Base-by-base conservation (phyloP, 2,329 filamentous ascomycete species). In the Rhytidhysteron rufulum region DNA sequence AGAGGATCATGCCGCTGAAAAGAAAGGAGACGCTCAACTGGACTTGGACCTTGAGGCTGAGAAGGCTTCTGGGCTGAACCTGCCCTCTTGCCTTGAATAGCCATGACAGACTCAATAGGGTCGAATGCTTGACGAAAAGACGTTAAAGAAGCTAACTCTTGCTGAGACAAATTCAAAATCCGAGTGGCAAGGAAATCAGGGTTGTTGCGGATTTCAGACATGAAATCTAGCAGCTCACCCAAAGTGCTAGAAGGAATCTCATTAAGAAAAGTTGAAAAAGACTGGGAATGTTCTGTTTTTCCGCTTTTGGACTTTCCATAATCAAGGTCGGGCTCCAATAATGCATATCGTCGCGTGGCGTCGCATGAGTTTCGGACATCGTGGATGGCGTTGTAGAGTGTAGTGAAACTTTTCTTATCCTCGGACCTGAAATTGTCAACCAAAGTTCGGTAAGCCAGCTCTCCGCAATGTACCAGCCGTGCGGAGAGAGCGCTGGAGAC, bases 1-100 rank as follows among this genome's bases (percentile, higher is more conserved):
- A 96, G 73, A 8, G 89, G 85, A 62, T 95, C 88, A 58, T 90
- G 86, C 55, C 90, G 79, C 67, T 95, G 88, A 62, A 96, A 94
- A 37, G 87, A 90, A 54, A 94, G 73, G 47, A 93, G 79, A 57
- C 87, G 83, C 63, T 95, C 88, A 55, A 95, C 84, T 44, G 87
- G 82, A 49, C 75, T 82, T 47, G 77, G 72, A 35, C 70, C 66
- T 54, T 72, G 73, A 48, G 71, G 70, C 62, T 50, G 63, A 59
- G 60, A 70, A 71, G 51, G 73, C 66, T 61, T 71, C 57, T 60
- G 69, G 62, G 47, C 51, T 34, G 65, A 62, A 66, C 55, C 70
- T 40, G 73, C 73, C 54, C 55, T 69, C 53, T 73, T 75, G 48
- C 67, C 71, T 43, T 69, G 69, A 41, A 68, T 70, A 40, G 82